Conservation (phyloP, 139 green algal species). For the Chlorella sp. region DNA sequence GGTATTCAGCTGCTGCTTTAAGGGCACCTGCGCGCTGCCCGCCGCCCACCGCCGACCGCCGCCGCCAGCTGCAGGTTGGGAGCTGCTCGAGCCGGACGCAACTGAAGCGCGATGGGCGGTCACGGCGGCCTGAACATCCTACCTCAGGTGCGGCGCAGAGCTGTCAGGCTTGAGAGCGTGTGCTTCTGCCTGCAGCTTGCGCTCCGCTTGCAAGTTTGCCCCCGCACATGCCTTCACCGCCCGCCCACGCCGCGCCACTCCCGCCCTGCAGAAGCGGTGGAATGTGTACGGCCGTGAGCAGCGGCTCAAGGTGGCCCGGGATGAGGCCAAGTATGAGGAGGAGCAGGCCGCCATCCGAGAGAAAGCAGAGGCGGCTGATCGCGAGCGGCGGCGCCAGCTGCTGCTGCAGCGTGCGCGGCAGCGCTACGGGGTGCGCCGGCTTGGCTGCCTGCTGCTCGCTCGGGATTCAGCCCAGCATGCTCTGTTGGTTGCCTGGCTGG, state of each 20-base stretch:
- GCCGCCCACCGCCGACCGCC: too few relatives aligned
- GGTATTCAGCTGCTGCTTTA: too few relatives aligned
- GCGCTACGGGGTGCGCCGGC: slow-evolving; percentile 7
- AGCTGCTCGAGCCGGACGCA: neutral
- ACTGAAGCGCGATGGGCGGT: slow-evolving; percentile 81
- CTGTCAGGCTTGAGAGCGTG: too few relatives aligned
- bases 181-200: neutral
- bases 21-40: too few relatives aligned
- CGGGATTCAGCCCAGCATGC: too few relatives aligned
- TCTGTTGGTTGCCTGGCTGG: too few relatives aligned
- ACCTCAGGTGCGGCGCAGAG: slow-evolving; percentile 65
- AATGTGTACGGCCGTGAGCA: slow-evolving; percentile 89
- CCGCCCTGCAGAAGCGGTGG: slow-evolving; percentile 45
- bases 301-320: slow-evolving; percentile 72
- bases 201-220: neutral
- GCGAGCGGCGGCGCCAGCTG: slow-evolving; percentile 57
- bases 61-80: too few relatives aligned
- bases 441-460: neutral
- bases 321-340: slow-evolving; percentile 60
- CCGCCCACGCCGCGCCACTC: neutral
- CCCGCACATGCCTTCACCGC: neutral
- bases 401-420: slow-evolving; percentile 61
- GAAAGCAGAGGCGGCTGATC: slow-evolving; percentile 58
- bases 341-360: slow-evolving; percentile 50
- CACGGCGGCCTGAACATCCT: slow-evolving; percentile 98